phyloP scores from a whole-genome alignment of 129 eudicot genomes.

The Flaveria ramosissima region DNA sequence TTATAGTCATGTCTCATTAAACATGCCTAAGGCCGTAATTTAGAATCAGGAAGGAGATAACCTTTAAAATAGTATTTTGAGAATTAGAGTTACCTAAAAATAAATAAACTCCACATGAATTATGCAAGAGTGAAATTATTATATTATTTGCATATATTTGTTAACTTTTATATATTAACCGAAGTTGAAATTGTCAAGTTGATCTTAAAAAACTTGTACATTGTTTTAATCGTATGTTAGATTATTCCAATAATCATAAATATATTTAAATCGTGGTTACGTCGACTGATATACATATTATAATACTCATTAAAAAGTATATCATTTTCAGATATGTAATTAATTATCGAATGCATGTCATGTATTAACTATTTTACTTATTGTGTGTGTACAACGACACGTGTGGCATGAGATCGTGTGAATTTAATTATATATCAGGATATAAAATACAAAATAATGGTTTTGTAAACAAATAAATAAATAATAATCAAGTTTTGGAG shows the following conservation, averaged over 20 bases:
- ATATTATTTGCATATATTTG: background rate
- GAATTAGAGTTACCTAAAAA: background rate
- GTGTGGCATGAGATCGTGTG: constrained; percentile 24
- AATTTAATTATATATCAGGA: background rate
- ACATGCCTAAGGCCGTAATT: too few species aligned
- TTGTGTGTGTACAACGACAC: constrained; percentile 19
- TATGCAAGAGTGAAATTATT: background rate
- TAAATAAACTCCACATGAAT: constrained; percentile 2
- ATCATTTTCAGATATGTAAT: constrained; percentile 25
- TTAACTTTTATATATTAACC: background rate
- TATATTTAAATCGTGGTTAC: constrained; percentile 29
- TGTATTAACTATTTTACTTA: constrained; percentile 7
- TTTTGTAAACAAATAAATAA: background rate
- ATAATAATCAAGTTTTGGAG: background rate
- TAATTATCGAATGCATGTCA: constrained; percentile 6
- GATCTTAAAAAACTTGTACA: constrained; percentile 11
- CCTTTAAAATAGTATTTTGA: background rate
- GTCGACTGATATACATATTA: constrained; percentile 24
- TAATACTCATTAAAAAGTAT: constrained; percentile 13
- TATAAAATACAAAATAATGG: background rate
- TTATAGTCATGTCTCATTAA: too few species aligned
- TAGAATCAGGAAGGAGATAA: background rate
- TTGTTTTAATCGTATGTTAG: constrained; percentile 36
- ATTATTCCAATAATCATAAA: constrained; percentile 29
- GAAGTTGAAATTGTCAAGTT: background rate